Evolutionary conservation across 345 rosid genomes (phyloP).

Genomic region (Citropsis articulata): DNA sequence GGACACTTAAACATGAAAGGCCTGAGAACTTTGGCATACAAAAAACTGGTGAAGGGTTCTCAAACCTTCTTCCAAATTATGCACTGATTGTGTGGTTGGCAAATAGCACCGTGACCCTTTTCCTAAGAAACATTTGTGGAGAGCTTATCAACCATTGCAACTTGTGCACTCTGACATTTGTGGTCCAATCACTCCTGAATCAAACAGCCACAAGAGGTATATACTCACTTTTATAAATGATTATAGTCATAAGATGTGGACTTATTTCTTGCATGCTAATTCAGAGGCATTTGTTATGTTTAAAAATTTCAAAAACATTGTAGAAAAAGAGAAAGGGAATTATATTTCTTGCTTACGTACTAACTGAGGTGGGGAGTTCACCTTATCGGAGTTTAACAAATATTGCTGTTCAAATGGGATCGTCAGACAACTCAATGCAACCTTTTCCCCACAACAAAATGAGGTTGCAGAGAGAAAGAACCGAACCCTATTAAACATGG

Average conservation of each 20-base stretch:
- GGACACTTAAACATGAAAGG: background rate
- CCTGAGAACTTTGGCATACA: background rate
- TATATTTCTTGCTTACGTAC: background rate
- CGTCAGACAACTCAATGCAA: background rate
- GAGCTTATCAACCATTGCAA: background rate
- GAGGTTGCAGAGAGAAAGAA: background rate
- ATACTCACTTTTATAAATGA: constrained; percentile 8
- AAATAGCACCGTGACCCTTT: background rate
- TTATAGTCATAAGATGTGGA: background rate
- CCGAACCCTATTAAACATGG: background rate
- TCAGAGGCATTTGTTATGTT: background rate
- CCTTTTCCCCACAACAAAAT: background rate
- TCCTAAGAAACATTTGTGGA: background rate
- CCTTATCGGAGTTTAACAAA: background rate
- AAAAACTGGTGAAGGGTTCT: background rate
- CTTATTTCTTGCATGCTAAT: background rate
- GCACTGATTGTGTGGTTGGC: background rate
- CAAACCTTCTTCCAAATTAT: background rate
- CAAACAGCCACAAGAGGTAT: background rate
- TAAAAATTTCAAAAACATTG: background rate
- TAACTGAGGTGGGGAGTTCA: background rate
- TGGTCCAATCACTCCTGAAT: background rate
- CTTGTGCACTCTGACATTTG: background rate
- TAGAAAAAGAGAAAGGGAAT: background rate
- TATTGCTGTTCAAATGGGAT: background rate